Evolutionary conservation across 1,284 basidiomycete genomes (phyloP), one percentile per base, ranked within the genome.

Genomic region (Hemileia vastatrix): DNA sequence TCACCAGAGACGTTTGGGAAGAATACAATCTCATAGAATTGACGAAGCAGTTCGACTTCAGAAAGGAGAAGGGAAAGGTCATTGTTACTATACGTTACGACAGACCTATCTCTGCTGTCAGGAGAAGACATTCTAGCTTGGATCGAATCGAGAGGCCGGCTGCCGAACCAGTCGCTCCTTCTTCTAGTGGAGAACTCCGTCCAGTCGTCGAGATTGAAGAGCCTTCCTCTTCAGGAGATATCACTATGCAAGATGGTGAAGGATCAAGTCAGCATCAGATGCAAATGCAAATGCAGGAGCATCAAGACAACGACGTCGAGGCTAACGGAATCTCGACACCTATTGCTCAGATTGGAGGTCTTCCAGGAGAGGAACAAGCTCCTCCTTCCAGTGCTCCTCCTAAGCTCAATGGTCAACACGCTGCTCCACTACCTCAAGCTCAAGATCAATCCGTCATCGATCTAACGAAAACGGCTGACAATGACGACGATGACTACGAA

Each of bases 1-100:
- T n/a, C n/a, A n/a, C n/a, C n/a, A n/a, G n/a, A n/a, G n/a, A n/a
- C n/a, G n/a, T n/a, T n/a, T 74, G 70, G 71, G 71, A 73, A 57
- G 73, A 75, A 63, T 75, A 75, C 67, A 72, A 75, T 50, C 63
- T 75, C 43, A 62, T 67, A 13, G 63, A 70, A 21, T 67, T 75
- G 8, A 73, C 71, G 54, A 66, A 70, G 24, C 59, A 66, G 32
- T 74, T 73, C 54, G 65, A 66, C 2, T 72, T 64, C 65, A 54
- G 44, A 40, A 60, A 65, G 15, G 70, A 72, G 31, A 72, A 74
- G 60, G 72, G 72, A 62, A 70, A 70, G 62, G 59, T 69, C 36
- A 65, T 68, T 8, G 66, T 74, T 59, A 67, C 65, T 52, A 52
- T 75, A n/a, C 58, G 64, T 6, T 75, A 75, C 66, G 67, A 71